Percentiles rank a stretch among this genome's conserved stretches.
phyloP scores from a whole-genome alignment of 2,329 filamentous ascomycete species.

The Leptographium flavum region DNA sequence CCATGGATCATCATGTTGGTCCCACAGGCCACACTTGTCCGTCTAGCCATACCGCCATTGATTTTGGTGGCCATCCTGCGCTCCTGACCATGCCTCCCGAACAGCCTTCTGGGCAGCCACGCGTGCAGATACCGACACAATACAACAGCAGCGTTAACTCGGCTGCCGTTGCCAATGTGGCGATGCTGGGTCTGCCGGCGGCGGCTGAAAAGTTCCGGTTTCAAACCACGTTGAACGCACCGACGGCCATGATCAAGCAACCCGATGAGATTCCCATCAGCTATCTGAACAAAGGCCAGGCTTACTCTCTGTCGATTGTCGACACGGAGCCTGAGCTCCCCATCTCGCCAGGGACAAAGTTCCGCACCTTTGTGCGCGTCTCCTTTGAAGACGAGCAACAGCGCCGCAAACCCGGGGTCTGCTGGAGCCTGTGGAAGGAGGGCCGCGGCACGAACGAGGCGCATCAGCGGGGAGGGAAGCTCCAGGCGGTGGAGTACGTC shows the following conservation, averaged over 20 bases:
- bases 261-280: conserved; percentile 89
- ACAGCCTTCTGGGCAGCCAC: conserved; percentile 6
- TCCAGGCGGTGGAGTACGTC: conserved; percentile 92
- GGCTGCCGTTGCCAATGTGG: conserved; percentile 14
- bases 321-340: conserved; percentile 57
- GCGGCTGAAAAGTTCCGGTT: conserved; percentile 69
- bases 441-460: conserved; percentile 91
- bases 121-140: background rate
- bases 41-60: conserved; percentile 23
- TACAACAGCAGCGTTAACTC: background rate
- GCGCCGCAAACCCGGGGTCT: conserved; percentile 54
- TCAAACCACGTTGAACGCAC: conserved; percentile 78
- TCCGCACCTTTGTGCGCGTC: conserved; percentile 84
- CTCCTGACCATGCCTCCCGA: conserved; percentile 5
- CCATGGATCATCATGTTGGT: conserved; percentile 56
- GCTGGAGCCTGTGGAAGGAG: conserved; percentile 85
- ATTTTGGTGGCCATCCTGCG: background rate
- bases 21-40: too few relatives aligned
- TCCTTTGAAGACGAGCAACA: conserved; percentile 97
- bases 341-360: conserved; percentile 48
- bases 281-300: conserved; percentile 94
- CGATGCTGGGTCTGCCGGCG: conserved; percentile 33
- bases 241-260: conserved; percentile 90
- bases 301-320: conserved; percentile 72
- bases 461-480: conserved; percentile 79